Evolutionary conservation across 768 basidiomycete species (phyloP).

Genomic region (Austroboletus eburneus): DNA sequence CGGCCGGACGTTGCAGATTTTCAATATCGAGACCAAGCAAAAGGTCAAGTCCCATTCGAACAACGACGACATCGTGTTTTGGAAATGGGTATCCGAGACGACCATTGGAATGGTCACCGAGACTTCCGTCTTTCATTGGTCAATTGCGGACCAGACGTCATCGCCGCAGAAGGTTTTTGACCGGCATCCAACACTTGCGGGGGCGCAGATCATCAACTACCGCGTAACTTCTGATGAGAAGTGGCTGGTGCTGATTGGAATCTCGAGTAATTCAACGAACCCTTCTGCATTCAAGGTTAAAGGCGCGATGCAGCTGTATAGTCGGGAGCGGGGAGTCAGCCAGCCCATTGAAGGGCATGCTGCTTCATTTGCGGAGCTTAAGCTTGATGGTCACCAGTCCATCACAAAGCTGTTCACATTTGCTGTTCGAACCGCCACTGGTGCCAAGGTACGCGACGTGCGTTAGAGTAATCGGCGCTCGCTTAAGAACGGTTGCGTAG

Average conservation of each 20-base stretch:
- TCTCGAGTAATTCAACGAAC: slow-evolving; percentile 87
- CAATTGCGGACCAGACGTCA: slow-evolving; percentile 67
- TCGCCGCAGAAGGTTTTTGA: slow-evolving; percentile 93
- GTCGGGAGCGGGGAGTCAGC: slow-evolving; percentile 85
- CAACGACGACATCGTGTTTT: slow-evolving; percentile 93
- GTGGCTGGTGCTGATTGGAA: slow-evolving; percentile 96
- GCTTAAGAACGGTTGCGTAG: slow-evolving; percentile 38
- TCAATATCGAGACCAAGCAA: slow-evolving; percentile 96
- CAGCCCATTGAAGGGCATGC: slow-evolving; percentile 99
- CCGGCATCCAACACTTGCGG: slow-evolving; percentile 89
- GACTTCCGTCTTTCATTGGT: slow-evolving; percentile 89
- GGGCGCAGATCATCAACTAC: slow-evolving; percentile 98
- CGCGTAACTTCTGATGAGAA: slow-evolving; percentile 89
- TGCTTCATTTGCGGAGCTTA: slow-evolving; percentile 90
- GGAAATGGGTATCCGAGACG: slow-evolving; percentile 95
- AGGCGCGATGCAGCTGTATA: slow-evolving; percentile 97
- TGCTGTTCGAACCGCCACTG: slow-evolving; percentile 92
- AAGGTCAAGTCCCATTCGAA: slow-evolving; percentile 96
- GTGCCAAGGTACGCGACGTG: slow-evolving; percentile 76
- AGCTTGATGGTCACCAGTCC: slow-evolving; percentile 82
- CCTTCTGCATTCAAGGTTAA: slow-evolving; percentile 98
- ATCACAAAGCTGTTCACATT: slow-evolving; percentile 93
- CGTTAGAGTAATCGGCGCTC: background rate
- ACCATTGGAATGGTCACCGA: slow-evolving; percentile 96
- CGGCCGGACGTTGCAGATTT: slow-evolving; percentile 90